A percentile compares a stretch with the other conserved stretches of the same genome.
These are phyloP conservation scores for Sclerotinia glacialis DNA, from an alignment of 2,329 filamentous ascomycete genomes.

Conservation along the genomic window DNA sequence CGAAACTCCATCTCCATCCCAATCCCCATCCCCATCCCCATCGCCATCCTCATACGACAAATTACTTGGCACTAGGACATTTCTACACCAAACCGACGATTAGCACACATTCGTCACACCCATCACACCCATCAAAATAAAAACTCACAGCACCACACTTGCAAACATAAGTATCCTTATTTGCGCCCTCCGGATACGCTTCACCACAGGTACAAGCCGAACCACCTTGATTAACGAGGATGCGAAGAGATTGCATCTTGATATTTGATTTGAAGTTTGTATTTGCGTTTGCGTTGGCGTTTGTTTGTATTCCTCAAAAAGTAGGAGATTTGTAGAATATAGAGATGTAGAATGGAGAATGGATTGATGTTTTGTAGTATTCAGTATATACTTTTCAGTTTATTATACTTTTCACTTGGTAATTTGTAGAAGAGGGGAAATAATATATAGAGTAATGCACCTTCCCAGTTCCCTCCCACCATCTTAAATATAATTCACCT, in stretches of 20 bases:
- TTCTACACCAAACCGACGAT: neutral
- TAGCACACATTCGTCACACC: neutral
- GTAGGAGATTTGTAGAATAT: too few relatives aligned
- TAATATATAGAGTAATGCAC: too few relatives aligned
- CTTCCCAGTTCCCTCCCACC: neutral
- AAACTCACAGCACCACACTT: constrained; percentile 10
- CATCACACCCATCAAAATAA: neutral
- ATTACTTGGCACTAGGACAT: constrained; percentile 8
- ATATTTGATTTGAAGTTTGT: neutral
- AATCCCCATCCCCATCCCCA: neutral
- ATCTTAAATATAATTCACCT: too few relatives aligned
- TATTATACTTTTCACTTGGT: too few relatives aligned
- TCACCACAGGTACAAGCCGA: constrained; percentile 10
- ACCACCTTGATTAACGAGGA: constrained; percentile 10
- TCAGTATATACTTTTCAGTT: too few relatives aligned
- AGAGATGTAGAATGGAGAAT: neutral
- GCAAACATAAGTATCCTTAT: constrained; percentile 19
- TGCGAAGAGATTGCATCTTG: constrained; percentile 8
- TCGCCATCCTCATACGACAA: neutral
- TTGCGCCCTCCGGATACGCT: constrained; percentile 7
- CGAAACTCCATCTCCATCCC: too few relatives aligned
- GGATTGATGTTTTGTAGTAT: neutral
- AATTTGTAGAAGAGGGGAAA: too few relatives aligned
- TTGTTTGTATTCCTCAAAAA: neutral
- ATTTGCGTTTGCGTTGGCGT: neutral